Evolutionary conservation across 139 green algal species (phyloP).

Genomic region (Limnomonas spitsbergensis): DNA sequence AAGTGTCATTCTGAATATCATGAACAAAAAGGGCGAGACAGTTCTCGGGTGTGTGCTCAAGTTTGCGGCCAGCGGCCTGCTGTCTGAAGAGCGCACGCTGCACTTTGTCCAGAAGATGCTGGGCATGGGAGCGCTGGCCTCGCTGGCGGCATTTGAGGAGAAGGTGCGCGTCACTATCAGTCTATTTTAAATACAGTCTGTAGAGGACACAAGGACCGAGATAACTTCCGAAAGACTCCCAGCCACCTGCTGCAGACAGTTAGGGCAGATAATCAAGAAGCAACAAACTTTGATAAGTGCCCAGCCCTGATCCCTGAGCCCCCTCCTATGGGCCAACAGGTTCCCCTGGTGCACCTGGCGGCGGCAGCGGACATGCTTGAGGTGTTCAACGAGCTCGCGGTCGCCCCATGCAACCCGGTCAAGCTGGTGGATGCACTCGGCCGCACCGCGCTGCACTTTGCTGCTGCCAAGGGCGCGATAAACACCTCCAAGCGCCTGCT

Average conservation of each 20-base stretch:
- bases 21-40: constrained; percentile 28
- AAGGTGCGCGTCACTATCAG: constrained; percentile 16
- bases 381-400: constrained; percentile 4
- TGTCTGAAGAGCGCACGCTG: neutral
- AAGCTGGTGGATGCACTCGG: constrained; percentile 10
- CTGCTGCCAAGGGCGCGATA: constrained; percentile 20
- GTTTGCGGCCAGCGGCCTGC: constrained; percentile 11
- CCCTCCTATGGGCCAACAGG: too few relatives aligned
- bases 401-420: neutral
- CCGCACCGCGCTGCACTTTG: constrained; percentile 30
- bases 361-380: neutral
- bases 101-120: constrained; percentile 18
- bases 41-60: constrained; percentile 32
- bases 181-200: too few relatives aligned
- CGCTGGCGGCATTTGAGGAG: constrained; percentile 21
- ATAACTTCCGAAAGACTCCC: too few relatives aligned
- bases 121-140: constrained; percentile 7
- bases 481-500: constrained; percentile 9
- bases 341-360: constrained; percentile 8
- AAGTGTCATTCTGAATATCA: constrained; percentile 16
- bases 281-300: too few relatives aligned
- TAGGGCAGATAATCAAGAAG: too few relatives aligned
- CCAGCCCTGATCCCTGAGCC: too few relatives aligned
- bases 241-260: too few relatives aligned
- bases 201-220: too few relatives aligned